Evolutionary conservation across 2,329 filamentous ascomycete genomes (phyloP).

Genomic region (Podosphaera xanthii): DNA sequence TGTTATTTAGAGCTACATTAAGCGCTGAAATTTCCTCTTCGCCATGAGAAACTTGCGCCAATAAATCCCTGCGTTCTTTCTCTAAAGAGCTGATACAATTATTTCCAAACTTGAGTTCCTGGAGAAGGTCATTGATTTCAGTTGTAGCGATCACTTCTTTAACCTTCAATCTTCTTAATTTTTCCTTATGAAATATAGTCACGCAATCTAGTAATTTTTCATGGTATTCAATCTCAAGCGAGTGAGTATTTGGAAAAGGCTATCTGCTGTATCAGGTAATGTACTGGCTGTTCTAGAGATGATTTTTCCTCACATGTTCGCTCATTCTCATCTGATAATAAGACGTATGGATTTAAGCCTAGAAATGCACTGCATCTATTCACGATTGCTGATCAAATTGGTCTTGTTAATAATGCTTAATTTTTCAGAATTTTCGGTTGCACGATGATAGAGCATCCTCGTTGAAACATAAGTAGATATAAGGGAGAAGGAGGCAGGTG

Average conservation of each 20-base stretch:
- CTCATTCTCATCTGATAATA: too few species aligned
- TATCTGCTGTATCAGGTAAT: slow-evolving; percentile 1
- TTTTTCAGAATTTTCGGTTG: too few species aligned
- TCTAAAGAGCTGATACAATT: slow-evolving; percentile 33
- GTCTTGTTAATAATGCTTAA: too few species aligned
- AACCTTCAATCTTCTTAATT: slow-evolving; percentile 44
- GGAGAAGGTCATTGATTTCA: slow-evolving; percentile 45
- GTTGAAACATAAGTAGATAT: too few species aligned
- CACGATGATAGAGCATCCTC: too few species aligned
- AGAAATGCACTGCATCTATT: too few species aligned
- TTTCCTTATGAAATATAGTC: slow-evolving; percentile 50
- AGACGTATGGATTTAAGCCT: too few species aligned
- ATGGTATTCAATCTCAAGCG: slow-evolving; percentile 48
- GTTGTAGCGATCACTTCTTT: slow-evolving; percentile 49
- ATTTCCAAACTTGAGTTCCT: slow-evolving; percentile 36
- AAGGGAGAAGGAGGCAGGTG: too few species aligned
- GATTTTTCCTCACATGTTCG: too few species aligned
- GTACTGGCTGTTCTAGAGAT: too few species aligned
- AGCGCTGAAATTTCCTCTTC: slow-evolving; percentile 17
- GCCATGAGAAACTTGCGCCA: slow-evolving; percentile 25
- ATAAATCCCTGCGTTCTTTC: slow-evolving; percentile 23
- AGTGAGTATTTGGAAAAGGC: slow-evolving; percentile 15
- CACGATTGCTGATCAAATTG: too few species aligned
- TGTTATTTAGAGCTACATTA: slow-evolving; percentile 23
- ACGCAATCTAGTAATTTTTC: slow-evolving; percentile 29